phyloP scores from a whole-genome alignment of 805 yeast species.

The Cyberlindnera sargentensis region DNA sequence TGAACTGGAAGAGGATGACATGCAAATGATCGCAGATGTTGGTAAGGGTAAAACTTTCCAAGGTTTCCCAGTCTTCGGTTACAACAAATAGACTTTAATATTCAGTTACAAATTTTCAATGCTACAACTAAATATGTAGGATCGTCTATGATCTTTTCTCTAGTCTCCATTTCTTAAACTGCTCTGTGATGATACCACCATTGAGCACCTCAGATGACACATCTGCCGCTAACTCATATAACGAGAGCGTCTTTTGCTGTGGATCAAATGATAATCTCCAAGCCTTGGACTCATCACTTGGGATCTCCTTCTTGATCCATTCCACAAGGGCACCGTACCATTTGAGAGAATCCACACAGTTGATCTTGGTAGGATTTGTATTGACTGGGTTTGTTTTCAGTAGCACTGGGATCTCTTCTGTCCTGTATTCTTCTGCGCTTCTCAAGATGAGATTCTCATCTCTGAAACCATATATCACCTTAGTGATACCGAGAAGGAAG shows the following conservation, averaged over 20 bases:
- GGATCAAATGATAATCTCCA: conserved; percentile 54
- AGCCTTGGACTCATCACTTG: conserved; percentile 44
- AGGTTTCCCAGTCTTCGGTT: conserved; percentile 6
- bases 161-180: conserved; percentile 49
- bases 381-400: conserved; percentile 45
- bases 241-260: conserved; percentile 42
- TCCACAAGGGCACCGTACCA: conserved; percentile 83
- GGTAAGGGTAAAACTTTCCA: conserved; percentile 28
- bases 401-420: conserved; percentile 71
- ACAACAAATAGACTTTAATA: too few species aligned
- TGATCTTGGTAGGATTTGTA: conserved; percentile 41
- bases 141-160: conserved; percentile 2
- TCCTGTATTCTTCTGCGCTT: conserved; percentile 65
- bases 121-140: not conserved
- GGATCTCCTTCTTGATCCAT: conserved; percentile 58
- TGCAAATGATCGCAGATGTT: conserved; percentile 29
- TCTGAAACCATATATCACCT: conserved; percentile 78
- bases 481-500: conserved; percentile 78
- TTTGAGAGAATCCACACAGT: conserved; percentile 71
- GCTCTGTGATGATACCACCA: conserved; percentile 40
- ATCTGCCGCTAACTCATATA: conserved; percentile 38
- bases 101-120: not conserved
- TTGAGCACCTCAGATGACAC: conserved; percentile 30
- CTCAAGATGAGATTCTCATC: conserved; percentile 61
- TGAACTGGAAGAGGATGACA: conserved; percentile 41